These are phyloP conservation scores for Acacia melanoxylon DNA, from an alignment of 306 rosid species.

Conservation along the genomic window DNA sequence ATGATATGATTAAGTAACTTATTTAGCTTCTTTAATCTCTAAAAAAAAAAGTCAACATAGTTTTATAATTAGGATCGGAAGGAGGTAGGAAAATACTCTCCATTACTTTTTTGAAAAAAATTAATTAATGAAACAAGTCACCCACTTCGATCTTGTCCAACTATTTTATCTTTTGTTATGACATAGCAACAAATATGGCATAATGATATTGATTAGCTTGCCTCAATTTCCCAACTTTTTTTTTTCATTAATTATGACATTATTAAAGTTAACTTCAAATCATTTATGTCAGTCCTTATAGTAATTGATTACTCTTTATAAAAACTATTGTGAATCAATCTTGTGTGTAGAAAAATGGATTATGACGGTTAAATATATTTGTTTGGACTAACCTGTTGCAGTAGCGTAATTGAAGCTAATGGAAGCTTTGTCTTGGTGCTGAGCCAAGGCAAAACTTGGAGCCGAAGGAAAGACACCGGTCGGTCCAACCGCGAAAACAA, in stretches of 20 bases:
- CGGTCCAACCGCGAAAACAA: slow-evolving; percentile 62
- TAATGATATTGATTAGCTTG: not conserved
- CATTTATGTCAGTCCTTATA: no score
- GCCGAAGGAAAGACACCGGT: slow-evolving; percentile 46
- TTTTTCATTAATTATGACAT: not conserved
- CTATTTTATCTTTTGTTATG: not conserved
- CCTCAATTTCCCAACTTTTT: not conserved
- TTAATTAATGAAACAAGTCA: slow-evolving; percentile 4
- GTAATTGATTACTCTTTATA: no score
- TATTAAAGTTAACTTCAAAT: not conserved
- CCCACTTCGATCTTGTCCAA: slow-evolving; percentile 10
- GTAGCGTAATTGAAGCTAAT: slow-evolving; percentile 52
- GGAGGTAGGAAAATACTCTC: no score
- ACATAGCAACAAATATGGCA: not conserved
- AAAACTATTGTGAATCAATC: no score
- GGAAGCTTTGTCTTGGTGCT: slow-evolving; percentile 53
- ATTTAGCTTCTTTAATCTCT: no score
- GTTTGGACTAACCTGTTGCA: slow-evolving; percentile 46
- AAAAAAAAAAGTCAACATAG: no score
- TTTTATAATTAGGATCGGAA: no score
- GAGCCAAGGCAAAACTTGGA: slow-evolving; percentile 44
- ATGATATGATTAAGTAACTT: no score
- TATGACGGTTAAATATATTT: no score
- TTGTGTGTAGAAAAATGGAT: no score
- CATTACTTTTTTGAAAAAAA: not conserved